A percentile compares a stretch with the other conserved stretches of the same genome.
These are phyloP conservation scores for Claviceps africana DNA, from an alignment of 2,329 filamentous ascomycete species.

Conservation along the genomic window DNA sequence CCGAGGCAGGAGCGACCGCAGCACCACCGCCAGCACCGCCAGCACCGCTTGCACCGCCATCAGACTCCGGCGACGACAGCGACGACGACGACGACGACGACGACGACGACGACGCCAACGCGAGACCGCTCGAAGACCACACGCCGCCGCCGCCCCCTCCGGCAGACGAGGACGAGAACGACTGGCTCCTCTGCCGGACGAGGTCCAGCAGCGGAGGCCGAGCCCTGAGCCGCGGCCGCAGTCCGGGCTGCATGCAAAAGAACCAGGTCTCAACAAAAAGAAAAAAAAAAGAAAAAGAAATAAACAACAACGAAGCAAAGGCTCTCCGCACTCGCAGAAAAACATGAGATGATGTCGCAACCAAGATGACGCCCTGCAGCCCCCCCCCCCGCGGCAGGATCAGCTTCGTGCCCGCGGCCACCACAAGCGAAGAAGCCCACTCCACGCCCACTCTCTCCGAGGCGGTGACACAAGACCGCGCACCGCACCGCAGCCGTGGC, in stretches of 20 bases:
- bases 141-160: no score
- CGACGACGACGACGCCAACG: neutral
- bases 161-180: no score
- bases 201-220: conserved; percentile 41
- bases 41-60: no score
- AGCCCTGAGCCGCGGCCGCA: conserved; percentile 34
- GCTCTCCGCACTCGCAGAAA: neutral
- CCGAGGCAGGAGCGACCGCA: conserved; percentile 10
- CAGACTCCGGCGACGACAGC: neutral
- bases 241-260: conserved; percentile 35
- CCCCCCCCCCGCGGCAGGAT: no score
- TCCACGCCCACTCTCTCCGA: neutral
- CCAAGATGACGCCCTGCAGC: no score
- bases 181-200: conserved; percentile 23
- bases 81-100: neutral
- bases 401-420: neutral
- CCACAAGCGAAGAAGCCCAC: neutral
- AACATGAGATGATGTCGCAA: neutral
- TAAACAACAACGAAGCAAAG: neutral
- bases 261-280: neutral
- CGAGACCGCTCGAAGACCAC: neutral
- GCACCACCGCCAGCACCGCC: no score
- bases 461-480: neutral
- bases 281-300: no score
- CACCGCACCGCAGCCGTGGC: neutral